These are phyloP conservation scores for Aspergillus carbonarius DNA, from an alignment of 2,329 filamentous ascomycete species.

Conservation along the genomic window DNA sequence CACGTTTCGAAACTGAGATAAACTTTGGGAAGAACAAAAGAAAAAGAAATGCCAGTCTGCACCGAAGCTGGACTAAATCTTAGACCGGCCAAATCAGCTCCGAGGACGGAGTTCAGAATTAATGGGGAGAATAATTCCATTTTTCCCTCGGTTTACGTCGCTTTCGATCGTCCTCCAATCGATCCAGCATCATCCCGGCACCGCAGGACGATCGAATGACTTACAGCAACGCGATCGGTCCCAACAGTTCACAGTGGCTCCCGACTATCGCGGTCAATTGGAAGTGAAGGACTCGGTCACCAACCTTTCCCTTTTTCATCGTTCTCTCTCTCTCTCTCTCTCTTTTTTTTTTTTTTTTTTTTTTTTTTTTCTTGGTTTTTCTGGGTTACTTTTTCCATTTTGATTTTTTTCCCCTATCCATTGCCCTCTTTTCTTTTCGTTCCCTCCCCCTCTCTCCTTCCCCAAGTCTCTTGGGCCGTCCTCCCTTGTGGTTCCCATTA, in stretches of 20 bases:
- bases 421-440: not conserved
- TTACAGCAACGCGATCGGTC: slow-evolving; percentile 25
- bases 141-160: not conserved
- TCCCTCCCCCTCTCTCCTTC: not conserved
- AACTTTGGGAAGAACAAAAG: not conserved
- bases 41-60: not conserved
- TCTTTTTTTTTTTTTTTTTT: too few relatives aligned
- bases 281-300: slow-evolving; percentile 7
- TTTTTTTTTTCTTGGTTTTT: not conserved
- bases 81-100: slow-evolving; percentile 3
- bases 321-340: not conserved
- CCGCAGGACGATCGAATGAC: slow-evolving; percentile 25
- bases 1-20: not conserved
- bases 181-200: slow-evolving; percentile 25
- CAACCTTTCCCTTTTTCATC: not conserved
- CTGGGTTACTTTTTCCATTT: not conserved
- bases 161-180: slow-evolving; percentile 12
- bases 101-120: not conserved
- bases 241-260: slow-evolving; percentile 20
- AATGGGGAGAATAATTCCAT: not conserved
- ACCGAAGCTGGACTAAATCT: not conserved
- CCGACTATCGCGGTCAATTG: slow-evolving; percentile 10
- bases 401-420: not conserved
- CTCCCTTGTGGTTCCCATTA: not conserved
- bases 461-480: not conserved